Conservation (phyloP, 2,329 filamentous ascomycete species). For the Hypoxylon sp. region DNA sequence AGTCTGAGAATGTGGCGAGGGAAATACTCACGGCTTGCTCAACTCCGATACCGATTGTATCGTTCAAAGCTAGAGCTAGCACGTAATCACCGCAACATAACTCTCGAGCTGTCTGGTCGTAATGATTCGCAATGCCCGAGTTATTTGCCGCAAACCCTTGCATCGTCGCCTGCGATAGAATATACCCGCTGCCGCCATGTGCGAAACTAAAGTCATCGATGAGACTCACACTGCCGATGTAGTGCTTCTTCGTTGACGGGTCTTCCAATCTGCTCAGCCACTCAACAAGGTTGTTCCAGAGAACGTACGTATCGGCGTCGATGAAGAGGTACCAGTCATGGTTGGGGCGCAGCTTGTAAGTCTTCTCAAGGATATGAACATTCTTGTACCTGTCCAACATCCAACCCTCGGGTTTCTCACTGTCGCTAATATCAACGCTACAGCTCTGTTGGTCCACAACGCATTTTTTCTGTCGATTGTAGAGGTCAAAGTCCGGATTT, state of each 20-base stretch:
- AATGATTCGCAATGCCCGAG: slow-evolving; percentile 62
- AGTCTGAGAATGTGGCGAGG: not conserved
- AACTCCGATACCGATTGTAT: slow-evolving; percentile 60
- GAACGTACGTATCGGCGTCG: slow-evolving; percentile 71
- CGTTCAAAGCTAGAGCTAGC: slow-evolving; percentile 62
- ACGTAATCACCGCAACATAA: slow-evolving; percentile 69
- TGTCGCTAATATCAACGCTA: slow-evolving; percentile 50
- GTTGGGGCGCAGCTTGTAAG: slow-evolving; percentile 64
- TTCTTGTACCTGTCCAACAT: slow-evolving; percentile 74
- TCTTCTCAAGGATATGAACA: slow-evolving; percentile 70
- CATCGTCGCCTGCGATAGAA: slow-evolving; percentile 68
- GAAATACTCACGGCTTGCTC: slow-evolving; percentile 58
- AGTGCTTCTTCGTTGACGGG: slow-evolving; percentile 58
- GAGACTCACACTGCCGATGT: slow-evolving; percentile 66
- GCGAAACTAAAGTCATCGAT: slow-evolving; percentile 63
- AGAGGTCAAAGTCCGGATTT: slow-evolving; percentile 67
- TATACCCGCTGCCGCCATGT: slow-evolving; percentile 70
- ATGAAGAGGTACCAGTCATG: slow-evolving; percentile 73
- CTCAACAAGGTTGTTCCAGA: slow-evolving; percentile 66
- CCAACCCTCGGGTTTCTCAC: slow-evolving; percentile 61
- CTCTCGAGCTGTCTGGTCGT: slow-evolving; percentile 59
- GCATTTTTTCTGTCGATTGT: slow-evolving; percentile 62
- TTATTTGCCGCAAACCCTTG: slow-evolving; percentile 60
- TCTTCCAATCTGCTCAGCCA: slow-evolving; percentile 63
- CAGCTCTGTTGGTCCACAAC: slow-evolving; percentile 62